Base-by-base conservation (phyloP, 805 yeast species). In the Candida argentea region DNA sequence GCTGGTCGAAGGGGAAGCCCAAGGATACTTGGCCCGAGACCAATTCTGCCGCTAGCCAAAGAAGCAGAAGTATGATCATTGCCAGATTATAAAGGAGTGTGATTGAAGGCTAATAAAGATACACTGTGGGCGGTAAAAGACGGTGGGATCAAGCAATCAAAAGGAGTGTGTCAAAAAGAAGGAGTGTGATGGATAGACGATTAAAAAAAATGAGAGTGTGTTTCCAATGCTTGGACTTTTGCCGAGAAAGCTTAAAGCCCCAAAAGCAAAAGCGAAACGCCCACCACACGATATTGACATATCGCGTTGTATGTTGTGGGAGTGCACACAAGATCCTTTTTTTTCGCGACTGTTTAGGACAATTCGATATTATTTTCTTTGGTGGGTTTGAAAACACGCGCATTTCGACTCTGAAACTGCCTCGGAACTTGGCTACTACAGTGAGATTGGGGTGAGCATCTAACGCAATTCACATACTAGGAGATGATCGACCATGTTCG, bases 1-100 rank as follows among this genome's bases (percentile, higher is more conserved):
- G 98, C 47, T 75, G 74, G 38, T 68, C 55, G 47, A 86, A 73
- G n/a, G 94, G 87, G 61, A 78, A 83, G 25, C 81, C 82, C 22
- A 67, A 61, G 29, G 64, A 60, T 5, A 83, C 76, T 20, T 67
- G 55, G 8, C 73, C 70, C 23, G 26, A 27, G 16, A 30, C 40
- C n/a, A 29, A 20, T n/a, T 34, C 23, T 16, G 37, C 11, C 22
- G 38, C 20, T 22, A 35, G 25, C 24, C 16, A 27, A 28, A 40
- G 25, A 23, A 38, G 32, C 9, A 35, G 32, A 14, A 31, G 22
- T 21, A 24, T 22, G 17, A 38, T 35, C 40, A 36, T 36, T 11
- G 14, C 16, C 16, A 24, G 16, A 22, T 21, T 26, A 29, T 19
- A 14, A n/a, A n/a, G n/a, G n/a, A n/a, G n/a, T n/a, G n/a, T n/a